These are phyloP conservation scores for Cyclostephanos tholiformis DNA, from an alignment of 108 stramenopile genomes.

Conservation along the genomic window DNA sequence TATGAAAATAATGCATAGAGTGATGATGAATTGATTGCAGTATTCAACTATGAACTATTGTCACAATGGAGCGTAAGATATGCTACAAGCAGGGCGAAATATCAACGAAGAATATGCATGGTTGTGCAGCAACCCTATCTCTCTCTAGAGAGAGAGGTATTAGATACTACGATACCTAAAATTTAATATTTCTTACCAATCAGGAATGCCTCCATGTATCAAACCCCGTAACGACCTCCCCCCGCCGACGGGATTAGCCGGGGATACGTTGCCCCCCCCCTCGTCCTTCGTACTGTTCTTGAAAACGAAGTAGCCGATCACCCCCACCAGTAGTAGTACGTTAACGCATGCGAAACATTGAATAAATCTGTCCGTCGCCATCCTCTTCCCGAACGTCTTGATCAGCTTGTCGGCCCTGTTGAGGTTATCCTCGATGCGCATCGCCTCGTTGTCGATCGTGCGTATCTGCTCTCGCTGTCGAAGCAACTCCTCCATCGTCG, in stretches of 20 bases:
- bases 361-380: conserved; percentile 95
- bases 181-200: neutral
- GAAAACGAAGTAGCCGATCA: conserved; percentile 81
- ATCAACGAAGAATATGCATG: too few species aligned
- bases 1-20: too few species aligned
- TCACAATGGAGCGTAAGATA: too few species aligned
- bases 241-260: conserved; percentile 45
- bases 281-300: conserved; percentile 46
- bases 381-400: conserved; percentile 90
- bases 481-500: conserved; percentile 84
- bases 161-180: too few species aligned
- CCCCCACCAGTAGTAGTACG: conserved; percentile 78
- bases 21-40: too few species aligned
- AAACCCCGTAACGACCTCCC: conserved; percentile 26
- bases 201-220: neutral
- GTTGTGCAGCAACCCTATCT: too few species aligned
- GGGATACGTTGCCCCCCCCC: conserved; percentile 17
- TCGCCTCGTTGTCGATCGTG: conserved; percentile 87
- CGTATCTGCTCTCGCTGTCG: conserved; percentile 87
- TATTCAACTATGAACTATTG: too few species aligned
- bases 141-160: too few species aligned
- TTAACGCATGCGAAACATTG: conserved; percentile 92
- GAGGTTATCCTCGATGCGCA: conserved; percentile 88
- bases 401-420: conserved; percentile 89
- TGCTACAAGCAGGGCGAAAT: too few species aligned